Percentiles rank a stretch among this genome's conserved stretches.
Evolutionary conservation across 345 rosid species (phyloP).

Genomic region (Hevea brasiliensis): DNA sequence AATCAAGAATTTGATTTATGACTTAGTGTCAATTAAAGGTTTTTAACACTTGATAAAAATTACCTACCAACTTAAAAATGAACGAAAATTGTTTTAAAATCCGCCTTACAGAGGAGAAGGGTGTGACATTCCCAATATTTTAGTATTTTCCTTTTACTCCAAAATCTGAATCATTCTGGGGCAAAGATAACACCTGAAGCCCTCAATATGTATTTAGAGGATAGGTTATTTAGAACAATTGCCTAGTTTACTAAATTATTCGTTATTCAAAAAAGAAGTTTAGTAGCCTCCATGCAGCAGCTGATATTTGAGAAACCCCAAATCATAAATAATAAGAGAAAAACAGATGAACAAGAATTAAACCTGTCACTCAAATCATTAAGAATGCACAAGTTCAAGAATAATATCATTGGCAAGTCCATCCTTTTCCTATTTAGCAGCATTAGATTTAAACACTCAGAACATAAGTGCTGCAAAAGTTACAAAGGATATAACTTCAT

Average conservation of each 20-base stretch:
- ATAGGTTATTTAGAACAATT: not conserved
- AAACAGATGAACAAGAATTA: not conserved
- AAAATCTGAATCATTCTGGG: not conserved
- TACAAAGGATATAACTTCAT: not conserved
- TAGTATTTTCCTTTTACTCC: not conserved
- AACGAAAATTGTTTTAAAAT: too few relatives aligned
- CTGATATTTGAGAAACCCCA: not conserved
- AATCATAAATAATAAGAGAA: not conserved
- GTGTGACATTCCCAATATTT: not conserved
- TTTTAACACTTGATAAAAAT: too few relatives aligned
- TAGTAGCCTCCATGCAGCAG: not conserved
- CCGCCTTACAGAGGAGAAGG: too few relatives aligned
- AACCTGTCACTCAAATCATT: too few relatives aligned
- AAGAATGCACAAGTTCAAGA: too few relatives aligned
- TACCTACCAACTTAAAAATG: too few relatives aligned
- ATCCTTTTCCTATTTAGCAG: not conserved
- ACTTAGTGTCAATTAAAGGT: too few relatives aligned
- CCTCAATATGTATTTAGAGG: not conserved
- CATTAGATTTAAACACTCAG: not conserved
- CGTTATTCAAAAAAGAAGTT: not conserved
- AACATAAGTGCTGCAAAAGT: not conserved
- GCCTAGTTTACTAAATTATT: not conserved
- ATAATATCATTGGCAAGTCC: not conserved
- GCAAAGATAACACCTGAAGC: not conserved
- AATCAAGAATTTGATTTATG: too few relatives aligned